A percentile compares a stretch with the other conserved stretches of the same genome.
phyloP scores from a whole-genome alignment of 306 rosid genomes.

The Mucuna pruriens region DNA sequence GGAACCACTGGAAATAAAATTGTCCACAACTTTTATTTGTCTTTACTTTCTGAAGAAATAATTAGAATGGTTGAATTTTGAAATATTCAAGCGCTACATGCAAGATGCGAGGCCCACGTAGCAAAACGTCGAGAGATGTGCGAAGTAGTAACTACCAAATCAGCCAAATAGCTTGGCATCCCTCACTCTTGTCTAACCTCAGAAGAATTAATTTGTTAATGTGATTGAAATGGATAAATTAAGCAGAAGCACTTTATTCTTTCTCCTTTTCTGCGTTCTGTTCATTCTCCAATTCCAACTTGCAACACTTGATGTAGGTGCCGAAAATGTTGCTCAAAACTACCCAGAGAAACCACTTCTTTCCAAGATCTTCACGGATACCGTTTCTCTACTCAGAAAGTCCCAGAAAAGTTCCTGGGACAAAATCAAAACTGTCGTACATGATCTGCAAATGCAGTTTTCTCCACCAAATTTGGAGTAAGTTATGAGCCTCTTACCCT shows the following conservation, averaged over 20 bases:
- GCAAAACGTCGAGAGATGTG: neutral
- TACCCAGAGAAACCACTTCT: constrained; percentile 45
- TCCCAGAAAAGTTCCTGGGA: constrained; percentile 63
- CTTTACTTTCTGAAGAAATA: neutral
- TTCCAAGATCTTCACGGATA: constrained; percentile 44
- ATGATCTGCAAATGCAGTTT: constrained; percentile 58
- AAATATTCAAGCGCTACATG: constrained; percentile 60
- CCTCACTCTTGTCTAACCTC: constrained; percentile 8
- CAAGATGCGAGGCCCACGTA: constrained; percentile 53
- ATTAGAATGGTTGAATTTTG: constrained; percentile 51
- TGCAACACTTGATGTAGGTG: constrained; percentile 38
- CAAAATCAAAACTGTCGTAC: constrained; percentile 51
- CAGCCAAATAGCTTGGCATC: neutral
- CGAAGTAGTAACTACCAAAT: neutral
- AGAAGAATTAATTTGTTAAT: neutral
- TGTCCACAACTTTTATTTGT: neutral
- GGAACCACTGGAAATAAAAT: neutral
- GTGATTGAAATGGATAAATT: constrained; percentile 52
- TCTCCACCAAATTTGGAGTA: constrained; percentile 66
- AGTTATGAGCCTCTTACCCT: constrained; percentile 28
- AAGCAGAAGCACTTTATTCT: constrained; percentile 43
- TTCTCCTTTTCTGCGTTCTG: constrained; percentile 46
- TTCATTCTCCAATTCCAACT: constrained; percentile 46
- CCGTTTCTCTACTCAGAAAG: constrained; percentile 49
- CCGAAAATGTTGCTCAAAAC: constrained; percentile 38